Evolutionary conservation across 2,329 filamentous ascomycete genomes (phyloP), one percentile per base, ranked within the genome.

Genomic region (Fusarium sublunatum): DNA sequence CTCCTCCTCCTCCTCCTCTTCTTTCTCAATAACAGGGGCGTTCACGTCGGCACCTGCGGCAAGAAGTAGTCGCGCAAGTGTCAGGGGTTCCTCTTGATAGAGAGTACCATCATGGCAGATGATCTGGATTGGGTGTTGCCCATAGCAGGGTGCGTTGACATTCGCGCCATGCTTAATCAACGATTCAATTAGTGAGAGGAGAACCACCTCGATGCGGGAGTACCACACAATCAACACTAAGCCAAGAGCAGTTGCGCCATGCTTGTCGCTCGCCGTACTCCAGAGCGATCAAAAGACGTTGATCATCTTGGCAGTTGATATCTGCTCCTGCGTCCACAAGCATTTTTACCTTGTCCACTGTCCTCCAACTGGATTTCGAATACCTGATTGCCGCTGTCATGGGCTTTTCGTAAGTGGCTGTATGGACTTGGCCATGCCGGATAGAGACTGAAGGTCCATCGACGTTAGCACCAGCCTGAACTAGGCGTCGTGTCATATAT

Each of bases 251-350:
- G n/a, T n/a, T n/a, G n/a, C n/a, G n/a, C n/a, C n/a, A n/a, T n/a
- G n/a, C n/a, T 4, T 15, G 2, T 6, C 0, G 28, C 6, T 4
- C 0, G 1, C 5, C 9, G 0, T 5, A 0, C 0, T 48, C 10
- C n/a, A n/a, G n/a, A 7, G 44, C 32, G 11, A 49, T 0, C 0
- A 36, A 24, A 1, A 54, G 51, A 3, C 38, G 44, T 4, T 31
- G 6, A 5, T 1, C 0, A 0, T 0, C 2, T 2, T 9, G 13
- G 0, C n/a, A 10, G 4, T 43, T 15, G 6, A 41, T 22, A 0
- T 28, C 4, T 10, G 31, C 36, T 25, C 52, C 52, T 10, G 6
- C 35, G 2, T 24, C 11, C 3, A 13, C 2, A 3, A 58, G 50
- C 1, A 35, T 8, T 3, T 22, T 13, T 3, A 12, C 15, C 9